Conservation (phyloP, 345 rosid genomes). For the Leavenworthia alabamica region DNA sequence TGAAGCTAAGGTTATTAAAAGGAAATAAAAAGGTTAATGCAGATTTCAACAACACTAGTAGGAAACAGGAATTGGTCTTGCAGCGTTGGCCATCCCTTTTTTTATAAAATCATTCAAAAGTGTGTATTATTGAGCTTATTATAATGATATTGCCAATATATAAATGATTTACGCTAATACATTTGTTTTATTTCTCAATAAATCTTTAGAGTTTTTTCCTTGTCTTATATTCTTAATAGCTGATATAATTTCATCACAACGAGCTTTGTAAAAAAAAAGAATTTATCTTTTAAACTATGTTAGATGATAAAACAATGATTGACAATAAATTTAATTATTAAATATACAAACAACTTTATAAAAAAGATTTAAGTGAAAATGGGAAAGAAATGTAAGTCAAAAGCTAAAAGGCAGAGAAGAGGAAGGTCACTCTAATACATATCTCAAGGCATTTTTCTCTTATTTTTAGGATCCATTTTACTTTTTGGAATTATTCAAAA, state of each 20-base stretch:
- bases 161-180: too few species aligned
- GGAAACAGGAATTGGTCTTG: constrained; percentile 26
- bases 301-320: constrained; percentile 13
- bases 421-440: constrained; percentile 21
- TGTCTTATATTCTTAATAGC: too few species aligned
- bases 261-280: too few species aligned
- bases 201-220: neutral
- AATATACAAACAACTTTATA: constrained; percentile 2
- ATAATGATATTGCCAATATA: too few species aligned
- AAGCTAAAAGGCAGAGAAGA: constrained; percentile 14
- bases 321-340: constrained; percentile 13
- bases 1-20: constrained; percentile 20
- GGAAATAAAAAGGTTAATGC: neutral
- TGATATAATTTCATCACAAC: too few species aligned
- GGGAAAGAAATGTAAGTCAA: constrained; percentile 10
- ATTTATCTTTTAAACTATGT: neutral
- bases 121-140: neutral
- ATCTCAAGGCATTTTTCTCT: constrained; percentile 31
- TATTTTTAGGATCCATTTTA: constrained; percentile 22
- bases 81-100: constrained; percentile 21
- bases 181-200: neutral
- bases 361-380: neutral
- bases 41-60: constrained; percentile 31
- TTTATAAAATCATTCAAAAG: neutral
- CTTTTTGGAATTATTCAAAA: constrained; percentile 29